Evolutionary conservation across 2,329 filamentous ascomycete genomes (phyloP).

Genomic region (Falciphora oryzae): DNA sequence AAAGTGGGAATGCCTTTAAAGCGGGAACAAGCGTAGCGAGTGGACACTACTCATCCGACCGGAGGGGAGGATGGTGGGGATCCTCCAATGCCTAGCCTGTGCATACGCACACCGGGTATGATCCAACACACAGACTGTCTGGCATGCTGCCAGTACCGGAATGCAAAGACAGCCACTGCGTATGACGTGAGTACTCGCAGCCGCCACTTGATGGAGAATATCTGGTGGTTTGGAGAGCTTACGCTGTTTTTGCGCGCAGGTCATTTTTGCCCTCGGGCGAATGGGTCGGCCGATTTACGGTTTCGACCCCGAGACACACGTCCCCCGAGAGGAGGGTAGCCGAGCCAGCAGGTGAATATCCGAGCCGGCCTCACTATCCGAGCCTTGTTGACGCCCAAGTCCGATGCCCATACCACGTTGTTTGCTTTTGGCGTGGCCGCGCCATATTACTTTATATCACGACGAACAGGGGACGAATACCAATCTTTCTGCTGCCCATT

Average conservation of each 20-base stretch:
- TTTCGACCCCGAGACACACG: slow-evolving; percentile 41
- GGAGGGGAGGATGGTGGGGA: too few relatives aligned
- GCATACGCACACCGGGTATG: too few relatives aligned
- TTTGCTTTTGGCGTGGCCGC: not conserved
- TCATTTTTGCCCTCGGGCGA: slow-evolving; percentile 43
- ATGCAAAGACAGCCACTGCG: slow-evolving; percentile 57
- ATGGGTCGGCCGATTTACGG: slow-evolving; percentile 52
- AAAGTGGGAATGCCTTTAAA: too few relatives aligned
- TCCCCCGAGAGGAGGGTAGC: slow-evolving; percentile 12
- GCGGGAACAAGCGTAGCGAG: too few relatives aligned
- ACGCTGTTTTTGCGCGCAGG: slow-evolving; percentile 34
- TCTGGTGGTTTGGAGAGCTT: not conserved
- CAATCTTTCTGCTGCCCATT: too few relatives aligned
- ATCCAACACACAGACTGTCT: too few relatives aligned
- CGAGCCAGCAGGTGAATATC: too few relatives aligned
- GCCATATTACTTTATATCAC: too few relatives aligned
- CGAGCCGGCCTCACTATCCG: not conserved
- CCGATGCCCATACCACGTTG: not conserved
- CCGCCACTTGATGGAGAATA: not conserved
- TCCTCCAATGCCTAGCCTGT: too few relatives aligned
- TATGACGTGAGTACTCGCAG: slow-evolving; percentile 46
- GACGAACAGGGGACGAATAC: too few relatives aligned
- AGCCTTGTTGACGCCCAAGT: not conserved
- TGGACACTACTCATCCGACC: too few relatives aligned
- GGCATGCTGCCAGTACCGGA: slow-evolving; percentile 45